Percentiles rank a stretch among this genome's conserved stretches.
phyloP scores from a whole-genome alignment of 2,329 filamentous ascomycete genomes.

The Cordyceps tenuipes region DNA sequence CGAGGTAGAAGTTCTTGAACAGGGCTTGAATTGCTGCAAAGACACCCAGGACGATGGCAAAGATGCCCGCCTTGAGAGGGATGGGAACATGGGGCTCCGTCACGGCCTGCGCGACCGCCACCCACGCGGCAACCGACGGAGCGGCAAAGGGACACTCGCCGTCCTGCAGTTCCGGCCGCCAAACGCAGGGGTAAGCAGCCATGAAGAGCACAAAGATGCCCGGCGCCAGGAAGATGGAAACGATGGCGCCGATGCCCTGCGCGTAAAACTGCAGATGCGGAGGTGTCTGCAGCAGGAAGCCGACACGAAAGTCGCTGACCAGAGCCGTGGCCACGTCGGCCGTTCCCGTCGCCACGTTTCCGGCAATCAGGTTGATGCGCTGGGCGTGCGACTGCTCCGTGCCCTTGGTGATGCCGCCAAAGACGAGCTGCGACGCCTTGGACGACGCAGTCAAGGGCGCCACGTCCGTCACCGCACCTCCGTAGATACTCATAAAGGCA shows the following conservation, averaged over 20 bases:
- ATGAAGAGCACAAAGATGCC: constrained; percentile 61
- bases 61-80: constrained; percentile 45
- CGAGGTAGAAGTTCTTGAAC: constrained; percentile 45
- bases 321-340: constrained; percentile 46
- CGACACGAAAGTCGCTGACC: constrained; percentile 57
- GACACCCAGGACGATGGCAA: constrained; percentile 45
- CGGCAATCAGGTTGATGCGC: constrained; percentile 57
- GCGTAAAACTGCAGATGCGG: constrained; percentile 59
- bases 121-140: constrained; percentile 58
- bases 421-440: constrained; percentile 57
- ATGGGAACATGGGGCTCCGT: constrained; percentile 49
- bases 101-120: constrained; percentile 54
- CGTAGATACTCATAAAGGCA: constrained; percentile 35
- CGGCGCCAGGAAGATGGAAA: constrained; percentile 59
- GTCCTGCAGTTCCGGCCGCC: constrained; percentile 34
- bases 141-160: constrained; percentile 49
- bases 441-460: constrained; percentile 53
- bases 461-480: constrained; percentile 41
- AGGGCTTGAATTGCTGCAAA: constrained; percentile 43
- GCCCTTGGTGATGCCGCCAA: constrained; percentile 53
- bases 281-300: constrained; percentile 57
- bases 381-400: constrained; percentile 45
- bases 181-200: constrained; percentile 60
- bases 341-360: constrained; percentile 47
- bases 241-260: constrained; percentile 52